Evolutionary conservation across 768 basidiomycete genomes (phyloP).

Genomic region (Amanita fuliginea): DNA sequence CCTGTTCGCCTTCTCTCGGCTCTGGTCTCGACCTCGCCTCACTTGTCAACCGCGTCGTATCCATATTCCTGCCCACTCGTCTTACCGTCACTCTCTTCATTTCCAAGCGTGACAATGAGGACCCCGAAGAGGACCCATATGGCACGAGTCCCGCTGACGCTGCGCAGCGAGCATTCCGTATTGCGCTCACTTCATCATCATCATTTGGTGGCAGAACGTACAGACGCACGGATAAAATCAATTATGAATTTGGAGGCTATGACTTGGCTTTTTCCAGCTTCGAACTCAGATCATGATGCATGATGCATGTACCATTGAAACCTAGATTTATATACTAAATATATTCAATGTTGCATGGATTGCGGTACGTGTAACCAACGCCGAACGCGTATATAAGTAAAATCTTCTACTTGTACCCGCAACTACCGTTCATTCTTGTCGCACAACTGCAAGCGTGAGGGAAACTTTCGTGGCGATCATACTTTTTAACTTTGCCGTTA

Average conservation of each 20-base stretch:
- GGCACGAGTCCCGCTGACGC: slow-evolving; percentile 53
- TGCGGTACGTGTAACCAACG: too few species aligned
- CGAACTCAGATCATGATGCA: slow-evolving; percentile 26
- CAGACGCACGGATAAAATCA: slow-evolving; percentile 89
- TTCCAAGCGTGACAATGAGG: slow-evolving; percentile 45
- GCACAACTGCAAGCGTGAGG: too few species aligned
- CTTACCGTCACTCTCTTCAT: slow-evolving; percentile 88
- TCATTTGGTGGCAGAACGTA: slow-evolving; percentile 29
- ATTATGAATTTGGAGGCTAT: slow-evolving; percentile 94
- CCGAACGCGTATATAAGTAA: too few species aligned
- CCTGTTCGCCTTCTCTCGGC: slow-evolving; percentile 8
- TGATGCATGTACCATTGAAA: neutral
- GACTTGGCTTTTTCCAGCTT: slow-evolving; percentile 87
- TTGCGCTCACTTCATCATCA: slow-evolving; percentile 35
- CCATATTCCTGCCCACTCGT: slow-evolving; percentile 84
- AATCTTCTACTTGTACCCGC: too few species aligned
- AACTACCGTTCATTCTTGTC: too few species aligned
- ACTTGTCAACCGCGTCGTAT: slow-evolving; percentile 79
- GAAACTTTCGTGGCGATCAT: too few species aligned
- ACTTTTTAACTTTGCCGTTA: too few species aligned
- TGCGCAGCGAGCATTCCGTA: slow-evolving; percentile 64
- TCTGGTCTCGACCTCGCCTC: slow-evolving; percentile 63
- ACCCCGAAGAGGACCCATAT: slow-evolving; percentile 26
- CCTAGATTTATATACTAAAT: neutral
- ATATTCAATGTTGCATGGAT: neutral